Percentiles rank a stretch among this genome's conserved stretches.
These are phyloP conservation scores for Corrigiola litoralis DNA, from an alignment of 179 eudicot genomes.

Conservation along the genomic window DNA sequence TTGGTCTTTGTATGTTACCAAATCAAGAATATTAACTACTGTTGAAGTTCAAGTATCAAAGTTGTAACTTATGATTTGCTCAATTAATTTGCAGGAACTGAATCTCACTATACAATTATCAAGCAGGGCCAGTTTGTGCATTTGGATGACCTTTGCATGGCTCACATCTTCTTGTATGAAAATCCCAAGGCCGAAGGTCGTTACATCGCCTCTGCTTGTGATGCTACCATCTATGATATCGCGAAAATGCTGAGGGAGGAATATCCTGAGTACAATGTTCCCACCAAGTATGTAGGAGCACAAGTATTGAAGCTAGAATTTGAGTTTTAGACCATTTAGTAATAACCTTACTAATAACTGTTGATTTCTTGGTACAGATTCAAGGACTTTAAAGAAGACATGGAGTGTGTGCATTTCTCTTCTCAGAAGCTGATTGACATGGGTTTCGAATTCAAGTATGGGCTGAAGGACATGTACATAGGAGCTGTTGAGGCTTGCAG, in stretches of 20 bases:
- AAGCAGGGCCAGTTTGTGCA: conserved; percentile 85
- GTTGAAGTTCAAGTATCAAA: background rate
- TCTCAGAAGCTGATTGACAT: conserved; percentile 54
- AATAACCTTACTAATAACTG: too few species aligned
- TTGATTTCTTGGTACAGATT: conserved; percentile 38
- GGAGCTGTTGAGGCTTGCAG: conserved; percentile 77
- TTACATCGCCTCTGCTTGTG: conserved; percentile 74
- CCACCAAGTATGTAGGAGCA: conserved; percentile 43
- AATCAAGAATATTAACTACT: background rate
- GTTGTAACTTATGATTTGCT: background rate
- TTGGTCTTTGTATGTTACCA: background rate
- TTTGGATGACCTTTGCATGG: conserved; percentile 81
- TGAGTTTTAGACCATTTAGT: background rate
- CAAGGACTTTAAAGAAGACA: conserved; percentile 49
- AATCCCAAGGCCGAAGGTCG: conserved; percentile 69
- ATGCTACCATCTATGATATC: conserved; percentile 65
- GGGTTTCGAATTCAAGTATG: conserved; percentile 72
- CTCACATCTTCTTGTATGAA: conserved; percentile 82
- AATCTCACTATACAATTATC: conserved; percentile 73
- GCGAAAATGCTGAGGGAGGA: conserved; percentile 51
- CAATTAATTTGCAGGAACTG: conserved; percentile 43
- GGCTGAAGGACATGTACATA: conserved; percentile 73
- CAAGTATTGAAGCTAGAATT: background rate
- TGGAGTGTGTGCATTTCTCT: conserved; percentile 50
- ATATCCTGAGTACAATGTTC: conserved; percentile 78